A percentile compares a stretch with the other conserved stretches of the same genome.
These are phyloP conservation scores for Boletus reticulatus DNA, from an alignment of 768 basidiomycete genomes.

Conservation along the genomic window DNA sequence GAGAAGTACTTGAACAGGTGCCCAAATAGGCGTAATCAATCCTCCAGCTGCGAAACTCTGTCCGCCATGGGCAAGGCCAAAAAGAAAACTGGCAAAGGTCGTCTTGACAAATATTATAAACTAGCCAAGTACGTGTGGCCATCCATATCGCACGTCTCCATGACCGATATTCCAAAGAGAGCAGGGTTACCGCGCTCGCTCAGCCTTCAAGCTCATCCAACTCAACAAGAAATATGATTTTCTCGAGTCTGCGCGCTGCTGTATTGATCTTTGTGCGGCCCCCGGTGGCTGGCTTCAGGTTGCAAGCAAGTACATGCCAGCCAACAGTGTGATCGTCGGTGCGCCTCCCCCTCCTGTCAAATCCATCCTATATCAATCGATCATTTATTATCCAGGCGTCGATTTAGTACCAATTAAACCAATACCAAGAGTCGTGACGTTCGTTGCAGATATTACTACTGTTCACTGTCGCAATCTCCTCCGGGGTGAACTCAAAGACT, in stretches of 20 bases:
- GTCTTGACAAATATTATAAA: slow-evolving; percentile 96
- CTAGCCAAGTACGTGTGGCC: slow-evolving; percentile 68
- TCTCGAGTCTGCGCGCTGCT: slow-evolving; percentile 85
- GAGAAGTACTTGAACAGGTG: not conserved
- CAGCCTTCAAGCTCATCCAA: slow-evolving; percentile 98
- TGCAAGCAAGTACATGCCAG: slow-evolving; percentile 95
- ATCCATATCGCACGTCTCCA: not conserved
- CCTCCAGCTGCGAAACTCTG: not conserved
- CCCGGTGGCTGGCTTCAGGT: slow-evolving; percentile 99
- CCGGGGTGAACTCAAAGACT: slow-evolving; percentile 88
- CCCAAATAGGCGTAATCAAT: slow-evolving; percentile 20
- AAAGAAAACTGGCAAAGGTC: slow-evolving; percentile 96
- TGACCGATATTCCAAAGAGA: slow-evolving; percentile 54
- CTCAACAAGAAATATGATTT: slow-evolving; percentile 97
- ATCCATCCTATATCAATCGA: slow-evolving; percentile 6
- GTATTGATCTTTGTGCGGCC: slow-evolving; percentile 97
- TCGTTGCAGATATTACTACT: slow-evolving; percentile 94
- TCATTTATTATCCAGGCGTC: slow-evolving; percentile 57
- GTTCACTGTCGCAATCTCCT: slow-evolving; percentile 84
- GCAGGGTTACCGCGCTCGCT: slow-evolving; percentile 99
- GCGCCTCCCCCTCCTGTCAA: slow-evolving; percentile 25
- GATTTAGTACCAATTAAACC: slow-evolving; percentile 96
- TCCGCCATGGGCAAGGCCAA: slow-evolving; percentile 68
- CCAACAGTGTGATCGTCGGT: slow-evolving; percentile 90
- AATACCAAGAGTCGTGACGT: slow-evolving; percentile 89